phyloP scores from a whole-genome alignment of 2,329 filamentous ascomycete genomes.

The Aspergillus sp. region DNA sequence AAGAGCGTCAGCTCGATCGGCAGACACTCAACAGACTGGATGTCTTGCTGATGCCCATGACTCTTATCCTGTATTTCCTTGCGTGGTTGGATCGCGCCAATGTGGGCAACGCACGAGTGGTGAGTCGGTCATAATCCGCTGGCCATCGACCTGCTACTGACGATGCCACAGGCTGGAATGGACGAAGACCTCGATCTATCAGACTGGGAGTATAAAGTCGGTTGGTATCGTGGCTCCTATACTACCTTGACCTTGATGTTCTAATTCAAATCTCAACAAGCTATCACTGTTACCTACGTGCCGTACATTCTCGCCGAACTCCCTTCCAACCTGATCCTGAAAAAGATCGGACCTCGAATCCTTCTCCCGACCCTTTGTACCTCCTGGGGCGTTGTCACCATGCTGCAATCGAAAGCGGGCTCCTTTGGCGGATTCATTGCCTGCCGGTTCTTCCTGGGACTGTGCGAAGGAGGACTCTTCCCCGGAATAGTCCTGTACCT shows the following conservation, averaged over 20 bases:
- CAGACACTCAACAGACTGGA: slow-evolving; percentile 7
- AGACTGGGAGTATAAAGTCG: too few species aligned
- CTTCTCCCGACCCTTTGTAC: slow-evolving; percentile 52
- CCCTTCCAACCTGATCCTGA: slow-evolving; percentile 56
- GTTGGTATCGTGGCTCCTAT: too few species aligned
- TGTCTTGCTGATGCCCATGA: slow-evolving; percentile 9
- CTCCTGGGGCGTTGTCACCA: slow-evolving; percentile 43
- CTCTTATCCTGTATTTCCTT: slow-evolving; percentile 9
- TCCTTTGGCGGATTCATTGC: slow-evolving; percentile 58
- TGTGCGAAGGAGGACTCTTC: slow-evolving; percentile 61
- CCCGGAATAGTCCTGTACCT: slow-evolving; percentile 60
- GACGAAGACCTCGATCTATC: too few species aligned
- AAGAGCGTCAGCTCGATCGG: slow-evolving; percentile 5
- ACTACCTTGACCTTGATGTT: too few species aligned
- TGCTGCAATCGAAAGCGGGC: slow-evolving; percentile 54
- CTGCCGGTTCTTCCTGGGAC: slow-evolving; percentile 54
- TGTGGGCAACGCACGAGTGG: slow-evolving; percentile 10
- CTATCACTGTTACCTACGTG: slow-evolving; percentile 9
- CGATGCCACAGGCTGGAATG: too few species aligned
- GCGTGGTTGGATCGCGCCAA: slow-evolving; percentile 11
- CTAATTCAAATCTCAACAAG: slow-evolving; percentile 5
- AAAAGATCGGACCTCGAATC: slow-evolving; percentile 52
- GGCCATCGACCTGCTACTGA: too few species aligned
- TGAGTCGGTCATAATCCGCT: too few species aligned
- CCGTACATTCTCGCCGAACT: slow-evolving; percentile 40